Evolutionary conservation across 129 eudicot genomes (phyloP), one percentile per base, ranked within the genome.

Genomic region (Gnaphalium uliginosum): DNA sequence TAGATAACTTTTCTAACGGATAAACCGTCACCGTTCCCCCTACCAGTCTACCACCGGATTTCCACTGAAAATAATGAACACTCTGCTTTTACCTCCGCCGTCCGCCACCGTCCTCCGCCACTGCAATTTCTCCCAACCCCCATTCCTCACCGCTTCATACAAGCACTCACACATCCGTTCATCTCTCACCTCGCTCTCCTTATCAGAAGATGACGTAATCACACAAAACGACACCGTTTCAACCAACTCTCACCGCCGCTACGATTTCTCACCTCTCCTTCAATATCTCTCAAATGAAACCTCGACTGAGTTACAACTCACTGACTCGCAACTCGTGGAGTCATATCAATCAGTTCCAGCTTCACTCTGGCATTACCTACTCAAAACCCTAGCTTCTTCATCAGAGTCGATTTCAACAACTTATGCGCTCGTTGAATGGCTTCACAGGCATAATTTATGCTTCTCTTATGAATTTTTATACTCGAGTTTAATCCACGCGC

Each of bases 221-320:
- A 66, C 72, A 66, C 80, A 68, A 21, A 62, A 83, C 64, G 89
- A 84, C 83, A 80, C 32, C 85, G 78, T 77, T 68, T 77, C 87
- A 63, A 62, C 76, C 9, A 33, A 21, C 85, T 77, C 78, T 7
- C 81, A 46, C 64, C 86, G 80, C 26, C 93, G 86, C 32, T 87
- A 87, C 90, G 97, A 94, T 81, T 94, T 94, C 88, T 30, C 93
- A 18, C 97, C 98, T 33, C 91, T 94, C 77, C 84, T 94, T 76
- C 54, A 81, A 4, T 91, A 76, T 85, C 93, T 94, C 78, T 83
- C 98, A 64, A 72, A 76, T 25, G 19, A 68, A 76, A 43, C 21
- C 60, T 81, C 92, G 3, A 22, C 84, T 35, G 97, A 90, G 82
- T 83, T 78, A 29, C 39, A 63, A 0, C 68, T 63, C 68, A 29